A percentile compares a stretch with the other conserved stretches of the same genome.
Conservation (phyloP, 1,284 basidiomycete species). For the Rhizopogon hawkerae region DNA sequence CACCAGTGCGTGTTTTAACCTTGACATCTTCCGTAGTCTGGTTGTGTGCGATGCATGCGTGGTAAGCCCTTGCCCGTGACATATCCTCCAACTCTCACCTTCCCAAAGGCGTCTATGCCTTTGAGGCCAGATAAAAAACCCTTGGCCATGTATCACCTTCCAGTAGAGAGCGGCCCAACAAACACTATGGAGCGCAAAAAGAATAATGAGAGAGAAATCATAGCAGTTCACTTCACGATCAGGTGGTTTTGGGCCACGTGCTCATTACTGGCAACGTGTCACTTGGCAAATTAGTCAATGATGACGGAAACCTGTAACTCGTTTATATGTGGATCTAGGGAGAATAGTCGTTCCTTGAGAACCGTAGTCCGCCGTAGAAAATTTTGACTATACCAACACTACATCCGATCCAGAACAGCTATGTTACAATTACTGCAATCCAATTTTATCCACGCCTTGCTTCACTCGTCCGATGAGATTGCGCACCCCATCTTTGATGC, state of each 20-base stretch:
- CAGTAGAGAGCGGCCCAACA: conserved; percentile 19
- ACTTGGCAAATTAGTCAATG: conserved; percentile 1
- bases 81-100: conserved; percentile 49
- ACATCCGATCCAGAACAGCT: not conserved
- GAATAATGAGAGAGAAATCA: conserved; percentile 19
- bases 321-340: too few relatives aligned
- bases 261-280: conserved; percentile 21
- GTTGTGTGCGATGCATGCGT: conserved; percentile 9
- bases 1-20: conserved; percentile 91
- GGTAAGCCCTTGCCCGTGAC: conserved; percentile 8
- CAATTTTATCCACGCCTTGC: conserved; percentile 78
- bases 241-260: conserved; percentile 16
- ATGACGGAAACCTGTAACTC: not conserved
- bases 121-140: conserved; percentile 67
- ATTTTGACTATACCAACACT: not conserved
- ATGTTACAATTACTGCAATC: conserved; percentile 29
- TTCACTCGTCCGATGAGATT: conserved; percentile 82
- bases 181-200: conserved; percentile 23
- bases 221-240: not conserved
- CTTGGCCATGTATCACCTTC: conserved; percentile 53
- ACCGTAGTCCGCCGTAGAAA: not conserved
- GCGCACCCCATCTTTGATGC: conserved; percentile 77
- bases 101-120: conserved; percentile 95
- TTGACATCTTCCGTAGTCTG: conserved; percentile 98
- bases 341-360: too few relatives aligned